Evolutionary conservation across 2,329 filamentous ascomycete genomes (phyloP), one percentile per base, ranked within the genome.

Genomic region (Diaporthe aspalathi): DNA sequence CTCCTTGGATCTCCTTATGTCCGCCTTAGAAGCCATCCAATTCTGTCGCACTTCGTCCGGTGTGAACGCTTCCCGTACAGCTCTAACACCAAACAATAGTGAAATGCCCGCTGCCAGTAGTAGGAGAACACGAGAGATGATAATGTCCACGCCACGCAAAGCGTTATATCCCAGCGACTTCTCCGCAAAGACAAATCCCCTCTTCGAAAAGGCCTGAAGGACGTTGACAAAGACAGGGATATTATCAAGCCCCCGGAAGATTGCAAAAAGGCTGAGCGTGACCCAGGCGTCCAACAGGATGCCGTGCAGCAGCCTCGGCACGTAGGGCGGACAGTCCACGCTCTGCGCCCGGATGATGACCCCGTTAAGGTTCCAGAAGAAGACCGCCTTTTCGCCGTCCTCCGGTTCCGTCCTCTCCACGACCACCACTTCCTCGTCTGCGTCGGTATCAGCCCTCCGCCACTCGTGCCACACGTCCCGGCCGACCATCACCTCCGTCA

Each of bases 281-380:
- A 80, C 72, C 79, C 79, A 81, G 1, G 75, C 22, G 12, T 78
- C 74, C 3, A 79, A 43, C 5, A 78, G 27, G 2, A 75, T 4
- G 0, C 70, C 73, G 8, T 75, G 74, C 5, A 77, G 14, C 20
- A 65, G 35, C 1, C 60, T 32, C 0, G 74, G 73, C 0, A 76
- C 73, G 12, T 76, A 70, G 1, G 71, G 68, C 20, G 71, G 71
- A 27, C 63, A 63, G 14, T 1, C 43, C 17, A 68, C 14, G 3
- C 32, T 56, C 24, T 73, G 70, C 16, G 73, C 76, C 43, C 76
- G 74, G 7, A 85, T 74, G 17, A 84, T 77, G 3, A 84, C 76
- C 0, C 82, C 82, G 52, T 87, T 86, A 32, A 87, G 70, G 65
- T 86, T 86, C 79, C 84, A 83, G 73, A 87, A 87, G 76, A 87